phyloP scores from a whole-genome alignment of 2,329 filamentous ascomycete genomes.

The Apiospora pterosperma region DNA sequence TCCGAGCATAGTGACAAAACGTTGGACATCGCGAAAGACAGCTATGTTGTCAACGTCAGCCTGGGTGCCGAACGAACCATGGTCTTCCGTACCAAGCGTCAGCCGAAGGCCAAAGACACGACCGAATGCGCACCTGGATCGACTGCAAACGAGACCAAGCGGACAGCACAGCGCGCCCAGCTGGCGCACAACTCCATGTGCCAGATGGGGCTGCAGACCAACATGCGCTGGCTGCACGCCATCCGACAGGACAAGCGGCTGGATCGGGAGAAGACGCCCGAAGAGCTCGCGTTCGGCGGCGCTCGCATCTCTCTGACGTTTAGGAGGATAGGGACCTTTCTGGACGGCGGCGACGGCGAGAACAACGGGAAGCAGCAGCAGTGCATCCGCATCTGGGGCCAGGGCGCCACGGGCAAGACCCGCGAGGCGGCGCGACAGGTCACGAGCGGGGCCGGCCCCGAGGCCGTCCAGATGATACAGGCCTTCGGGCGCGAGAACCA shows the following conservation, averaged over 20 bases:
- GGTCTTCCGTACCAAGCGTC: constrained; percentile 80
- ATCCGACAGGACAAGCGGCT: constrained; percentile 84
- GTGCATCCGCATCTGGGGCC: constrained; percentile 71
- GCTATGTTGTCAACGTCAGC: constrained; percentile 88
- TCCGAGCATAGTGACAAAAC: constrained; percentile 98
- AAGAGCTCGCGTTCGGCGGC: constrained; percentile 70
- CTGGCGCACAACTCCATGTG: constrained; percentile 90
- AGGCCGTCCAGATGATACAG: constrained; percentile 66
- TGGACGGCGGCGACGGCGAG: constrained; percentile 57
- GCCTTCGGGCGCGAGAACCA: constrained; percentile 89
- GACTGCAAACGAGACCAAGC: constrained; percentile 30
- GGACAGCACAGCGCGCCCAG: constrained; percentile 62
- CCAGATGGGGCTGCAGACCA: constrained; percentile 75
- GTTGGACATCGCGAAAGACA: constrained; percentile 77
- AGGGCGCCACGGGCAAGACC: constrained; percentile 74
- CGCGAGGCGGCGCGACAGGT: constrained; percentile 58
- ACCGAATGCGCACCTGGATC: background rate
- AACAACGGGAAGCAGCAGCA: constrained; percentile 15
- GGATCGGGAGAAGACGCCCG: constrained; percentile 59
- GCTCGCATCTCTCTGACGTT: constrained; percentile 91
- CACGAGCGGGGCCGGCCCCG: constrained; percentile 64
- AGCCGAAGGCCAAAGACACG: constrained; percentile 15
- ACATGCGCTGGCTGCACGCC: constrained; percentile 85
- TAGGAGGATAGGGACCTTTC: constrained; percentile 80
- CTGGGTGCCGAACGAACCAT: constrained; percentile 90